Evolutionary conservation across 306 rosid genomes (phyloP).

Genomic region (Oemleria cerasiformis): DNA sequence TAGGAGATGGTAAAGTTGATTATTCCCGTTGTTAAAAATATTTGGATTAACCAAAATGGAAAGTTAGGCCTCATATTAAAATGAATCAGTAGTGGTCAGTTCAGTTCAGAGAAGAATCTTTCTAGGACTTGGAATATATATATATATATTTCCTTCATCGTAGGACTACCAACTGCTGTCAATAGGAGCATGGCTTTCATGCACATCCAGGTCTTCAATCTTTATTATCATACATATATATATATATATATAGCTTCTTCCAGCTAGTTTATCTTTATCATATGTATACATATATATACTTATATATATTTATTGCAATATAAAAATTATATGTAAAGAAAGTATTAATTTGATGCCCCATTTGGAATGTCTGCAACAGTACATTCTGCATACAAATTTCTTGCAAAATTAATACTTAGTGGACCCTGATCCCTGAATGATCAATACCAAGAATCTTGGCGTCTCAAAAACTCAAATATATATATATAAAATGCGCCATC

Average conservation of each 20-base stretch:
- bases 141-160: not conserved
- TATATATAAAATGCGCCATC: too few relatives aligned
- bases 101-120: not conserved
- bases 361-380: not conserved
- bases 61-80: not conserved
- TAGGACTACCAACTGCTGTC: conserved; percentile 3
- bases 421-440: too few relatives aligned
- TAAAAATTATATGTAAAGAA: not conserved
- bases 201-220: not conserved
- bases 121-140: not conserved
- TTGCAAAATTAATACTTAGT: too few relatives aligned
- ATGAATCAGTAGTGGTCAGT: not conserved
- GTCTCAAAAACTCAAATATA: too few relatives aligned
- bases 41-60: not conserved
- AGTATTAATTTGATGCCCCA: not conserved
- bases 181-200: conserved; percentile 12
- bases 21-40: not conserved
- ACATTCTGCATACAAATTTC: too few relatives aligned
- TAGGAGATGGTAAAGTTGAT: too few relatives aligned
- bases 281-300: not conserved
- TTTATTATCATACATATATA: not conserved
- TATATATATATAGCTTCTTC: not conserved
- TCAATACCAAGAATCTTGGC: too few relatives aligned
- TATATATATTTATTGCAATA: not conserved
- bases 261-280: not conserved